Evolutionary conservation across 768 basidiomycete species (phyloP).

Genomic region (Plicaturopsis crispa): DNA sequence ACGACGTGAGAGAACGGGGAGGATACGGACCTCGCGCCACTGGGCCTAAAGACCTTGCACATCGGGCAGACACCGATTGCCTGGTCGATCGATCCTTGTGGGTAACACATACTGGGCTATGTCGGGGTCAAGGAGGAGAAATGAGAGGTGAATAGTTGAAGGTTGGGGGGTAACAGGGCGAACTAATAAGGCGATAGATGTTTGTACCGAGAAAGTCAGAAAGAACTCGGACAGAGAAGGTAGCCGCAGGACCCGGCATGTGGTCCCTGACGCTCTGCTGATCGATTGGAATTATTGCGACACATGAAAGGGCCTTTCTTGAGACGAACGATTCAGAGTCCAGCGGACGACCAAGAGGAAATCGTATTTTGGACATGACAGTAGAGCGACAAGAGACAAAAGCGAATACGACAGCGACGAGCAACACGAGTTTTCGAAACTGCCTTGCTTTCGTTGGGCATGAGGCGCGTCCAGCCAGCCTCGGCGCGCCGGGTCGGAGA

Average conservation of each 20-base stretch:
- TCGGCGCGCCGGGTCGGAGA: constrained; percentile 1
- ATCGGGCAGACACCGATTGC: constrained; percentile 66
- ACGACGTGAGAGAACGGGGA: constrained; percentile 6
- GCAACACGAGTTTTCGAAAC: not conserved
- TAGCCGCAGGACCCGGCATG: too few relatives aligned
- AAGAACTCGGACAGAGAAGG: constrained; percentile 7
- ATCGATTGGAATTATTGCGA: too few relatives aligned
- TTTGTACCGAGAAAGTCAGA: not conserved
- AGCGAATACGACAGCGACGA: not conserved
- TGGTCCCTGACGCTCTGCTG: too few relatives aligned
- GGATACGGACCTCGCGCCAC: constrained; percentile 38
- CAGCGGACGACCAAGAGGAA: too few relatives aligned
- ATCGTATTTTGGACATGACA: too few relatives aligned
- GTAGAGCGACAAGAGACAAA: constrained; percentile 1
- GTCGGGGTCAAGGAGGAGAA: too few relatives aligned
- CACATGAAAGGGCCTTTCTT: too few relatives aligned
- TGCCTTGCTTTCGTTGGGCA: not conserved
- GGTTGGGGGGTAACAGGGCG: constrained; percentile 14
- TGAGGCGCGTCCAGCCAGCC: not conserved
- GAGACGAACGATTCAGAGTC: too few relatives aligned
- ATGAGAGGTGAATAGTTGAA: too few relatives aligned
- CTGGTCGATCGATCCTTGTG: constrained; percentile 61
- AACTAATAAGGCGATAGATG: constrained; percentile 10
- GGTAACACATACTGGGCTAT: constrained; percentile 68
- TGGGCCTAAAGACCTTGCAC: constrained; percentile 76